Base-by-base conservation (phyloP, 75 land plant genomes). In the Pinus taeda region DNA sequence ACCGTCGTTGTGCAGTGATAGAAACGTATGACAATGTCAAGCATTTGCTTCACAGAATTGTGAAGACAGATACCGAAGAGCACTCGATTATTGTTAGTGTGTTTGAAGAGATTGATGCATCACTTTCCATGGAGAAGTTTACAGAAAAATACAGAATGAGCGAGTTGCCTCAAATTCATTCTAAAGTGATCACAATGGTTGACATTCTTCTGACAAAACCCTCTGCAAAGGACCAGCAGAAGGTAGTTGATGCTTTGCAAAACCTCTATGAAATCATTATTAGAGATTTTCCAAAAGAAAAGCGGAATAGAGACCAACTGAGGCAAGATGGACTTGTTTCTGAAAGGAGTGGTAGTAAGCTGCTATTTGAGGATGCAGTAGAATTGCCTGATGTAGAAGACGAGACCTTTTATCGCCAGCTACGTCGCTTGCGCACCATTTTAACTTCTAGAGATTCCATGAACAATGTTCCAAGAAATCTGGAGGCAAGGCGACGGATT, bases 401-500 rank as follows among this genome's bases (percentile, higher is more conserved):
- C 66, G 81, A 78, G 59, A 59, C 30, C 60, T 95, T 95, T 85
- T 90, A 87, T 26, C 76, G 77, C 13, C 92, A 92, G 64, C 82
- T 94, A 13, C 80, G 89, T 69, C 82, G 99, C 22, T 76, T 96
- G 74, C 82, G 89, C 37, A 94, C 91, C 1, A 90, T 92, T 76
- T 79, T 96, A 6, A 89, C 87, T 18, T 88, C 93, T 12, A 83
- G 79, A 53, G 97, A 96, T 65, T 85, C 98, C 0, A 87, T 93
- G 88, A 57, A 79, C 2, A 82, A 88, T 78, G 83, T 95, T 18
- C 98, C 98, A 0, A 82, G 63, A 67, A 96, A 93, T 81, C 90
- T 96, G 42, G 98, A 96, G 81, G 98, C 98, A 22, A 82, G 95
- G 21, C 86, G 98, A 14, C 80, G 98, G 0, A 83, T 96, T 62